Evolutionary conservation across 164 flowering plant species (phyloP), one percentile per base, ranked within the genome.

Genomic region (Euptelea pleiosperma): DNA sequence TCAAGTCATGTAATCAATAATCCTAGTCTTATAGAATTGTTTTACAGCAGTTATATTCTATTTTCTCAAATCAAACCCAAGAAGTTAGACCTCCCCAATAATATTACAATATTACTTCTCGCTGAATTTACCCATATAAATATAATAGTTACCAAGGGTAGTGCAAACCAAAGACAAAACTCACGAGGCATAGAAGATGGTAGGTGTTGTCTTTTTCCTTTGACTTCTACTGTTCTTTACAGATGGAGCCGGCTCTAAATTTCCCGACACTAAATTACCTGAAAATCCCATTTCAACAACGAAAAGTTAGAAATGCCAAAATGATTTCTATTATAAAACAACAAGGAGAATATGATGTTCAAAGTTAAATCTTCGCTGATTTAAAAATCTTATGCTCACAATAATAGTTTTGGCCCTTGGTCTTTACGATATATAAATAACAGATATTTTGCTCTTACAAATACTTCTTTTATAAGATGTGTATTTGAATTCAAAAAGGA

Each of bases 161-260:
- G 21, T 18, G 3, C 9, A 29, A 64, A 59, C 29, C 22, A 40
- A 5, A 24, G n/a, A 22, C 8, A 62, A 54, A 58, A 73, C 98
- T 77, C 72, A 92, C 96, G 97, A 69, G 8, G 96, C 86, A 68
- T 85, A 89, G 61, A 63, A 87, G 22, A 92, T 84, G 45, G 77
- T 79, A 2, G 93, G 91, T 8, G 55, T 39, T 30, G 42, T 36
- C 67, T 70, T 79, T 56, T 77, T 74, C 74, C 69, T 82, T 47
- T 66, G 58, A 48, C 10, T 72, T 60, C 65, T 78, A 56, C 44
- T 53, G 14, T 64, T 70, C 19, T 73, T 51, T 1, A 60, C 68
- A 24, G 81, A 31, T 6, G 76, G 62, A 68, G 70, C 45, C 30
- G 75, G 56, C 40, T 64, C 80, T 30, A 22, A 1, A 33, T 52